These are phyloP conservation scores for Petunia secreta DNA, from an alignment of 257 asterid species.

Conservation along the genomic window DNA sequence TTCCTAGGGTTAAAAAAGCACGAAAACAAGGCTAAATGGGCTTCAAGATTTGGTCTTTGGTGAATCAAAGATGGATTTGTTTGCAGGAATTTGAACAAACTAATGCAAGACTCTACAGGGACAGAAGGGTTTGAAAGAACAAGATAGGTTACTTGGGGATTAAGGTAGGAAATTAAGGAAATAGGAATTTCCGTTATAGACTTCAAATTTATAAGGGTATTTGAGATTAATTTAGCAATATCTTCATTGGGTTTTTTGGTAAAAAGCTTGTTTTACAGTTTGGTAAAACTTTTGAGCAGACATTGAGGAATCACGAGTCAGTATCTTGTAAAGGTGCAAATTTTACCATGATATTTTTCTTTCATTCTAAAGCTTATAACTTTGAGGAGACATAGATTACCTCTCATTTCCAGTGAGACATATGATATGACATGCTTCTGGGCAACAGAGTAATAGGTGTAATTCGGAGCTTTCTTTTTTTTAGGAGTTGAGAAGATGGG, in stretches of 20 bases:
- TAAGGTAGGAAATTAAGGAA: slow-evolving; percentile 49
- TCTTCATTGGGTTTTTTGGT: slow-evolving; percentile 41
- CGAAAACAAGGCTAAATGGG: slow-evolving; percentile 48
- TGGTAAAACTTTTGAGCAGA: slow-evolving; percentile 46
- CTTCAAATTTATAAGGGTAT: slow-evolving; percentile 45
- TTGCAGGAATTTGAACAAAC: slow-evolving; percentile 58
- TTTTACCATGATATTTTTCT: neutral
- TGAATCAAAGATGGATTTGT: slow-evolving; percentile 32
- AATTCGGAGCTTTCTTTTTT: neutral
- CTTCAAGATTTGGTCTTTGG: slow-evolving; percentile 54
- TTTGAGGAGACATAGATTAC: neutral
- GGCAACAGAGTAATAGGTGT: neutral
- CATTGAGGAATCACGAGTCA: slow-evolving; percentile 38
- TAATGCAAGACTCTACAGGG: slow-evolving; percentile 53
- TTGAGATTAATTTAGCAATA: slow-evolving; percentile 56
- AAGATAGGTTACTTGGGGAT: slow-evolving; percentile 47
- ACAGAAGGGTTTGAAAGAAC: slow-evolving; percentile 63
- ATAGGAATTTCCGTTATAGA: slow-evolving; percentile 35
- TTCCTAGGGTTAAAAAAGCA: slow-evolving; percentile 55
- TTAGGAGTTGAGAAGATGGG: neutral
- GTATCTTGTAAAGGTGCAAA: neutral
- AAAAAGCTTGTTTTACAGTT: slow-evolving; percentile 47
- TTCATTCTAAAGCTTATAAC: neutral
- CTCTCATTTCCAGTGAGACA: neutral
- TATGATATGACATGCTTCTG: neutral